Conservation (phyloP, 1,284 basidiomycete genomes). For the Pseudozyma tsukubaensis region DNA sequence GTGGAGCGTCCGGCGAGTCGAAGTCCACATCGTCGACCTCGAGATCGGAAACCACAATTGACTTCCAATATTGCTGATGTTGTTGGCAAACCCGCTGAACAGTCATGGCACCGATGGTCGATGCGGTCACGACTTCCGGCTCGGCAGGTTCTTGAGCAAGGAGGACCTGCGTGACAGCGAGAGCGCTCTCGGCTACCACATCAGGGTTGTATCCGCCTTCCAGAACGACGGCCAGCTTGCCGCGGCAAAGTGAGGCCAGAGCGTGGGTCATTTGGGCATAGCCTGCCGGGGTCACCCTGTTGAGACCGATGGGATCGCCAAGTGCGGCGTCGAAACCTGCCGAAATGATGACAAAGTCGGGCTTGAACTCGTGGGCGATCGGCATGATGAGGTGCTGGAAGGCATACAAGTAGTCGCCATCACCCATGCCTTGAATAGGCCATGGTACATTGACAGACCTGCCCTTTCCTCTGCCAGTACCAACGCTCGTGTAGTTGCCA, state of each 20-base stretch:
- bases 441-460: constrained; percentile 97
- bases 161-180: constrained; percentile 85
- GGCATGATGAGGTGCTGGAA: constrained; percentile 97
- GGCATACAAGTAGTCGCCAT: constrained; percentile 95
- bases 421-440: constrained; percentile 87
- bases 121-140: constrained; percentile 69
- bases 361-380: constrained; percentile 93
- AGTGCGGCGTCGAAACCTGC: constrained; percentile 97
- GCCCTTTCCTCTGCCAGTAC: constrained; percentile 79
- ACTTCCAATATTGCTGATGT: constrained; percentile 92
- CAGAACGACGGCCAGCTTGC: constrained; percentile 88
- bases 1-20: constrained; percentile 12
- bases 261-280: constrained; percentile 99
- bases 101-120: constrained; percentile 78
- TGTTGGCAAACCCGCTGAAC: constrained; percentile 85
- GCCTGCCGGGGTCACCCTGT: constrained; percentile 88
- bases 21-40: constrained; percentile 30
- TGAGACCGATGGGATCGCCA: constrained; percentile 90
- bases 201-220: constrained; percentile 98
- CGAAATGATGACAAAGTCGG: constrained; percentile 96
- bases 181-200: constrained; percentile 84
- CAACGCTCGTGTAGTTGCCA: constrained; percentile 85
- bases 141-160: constrained; percentile 86
- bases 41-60: constrained; percentile 70
- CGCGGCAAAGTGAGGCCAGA: constrained; percentile 87